Base-by-base conservation (phyloP, 371 early-diverging fungal genomes). In the Mucor racemosus region DNA sequence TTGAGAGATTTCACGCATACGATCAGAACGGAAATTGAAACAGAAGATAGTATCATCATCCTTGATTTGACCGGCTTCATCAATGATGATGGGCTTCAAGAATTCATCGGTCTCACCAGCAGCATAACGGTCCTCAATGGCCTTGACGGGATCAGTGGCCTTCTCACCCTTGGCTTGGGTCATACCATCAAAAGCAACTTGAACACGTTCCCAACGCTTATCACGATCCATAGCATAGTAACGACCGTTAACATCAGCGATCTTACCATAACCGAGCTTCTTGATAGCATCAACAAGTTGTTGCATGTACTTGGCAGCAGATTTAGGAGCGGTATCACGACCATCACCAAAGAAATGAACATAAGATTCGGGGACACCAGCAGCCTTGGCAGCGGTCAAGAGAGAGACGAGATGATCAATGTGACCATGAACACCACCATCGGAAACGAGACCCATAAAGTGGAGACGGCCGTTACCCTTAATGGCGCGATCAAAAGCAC, bases 151-250 rank as follows among this genome's bases (percentile, higher is more conserved):
- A 62, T 93, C 90, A 59, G 72, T 68, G n/a, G 81, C 74, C 72
- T 86, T 83, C 67, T 95, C 94, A 61, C 96, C 98, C 62, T 82
- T 81, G 57, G 94, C 96, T 69, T 88, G 81, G 50, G 93, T 91
- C 81, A 97, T 80, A 46, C 88, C 96, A 48, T 98, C 94, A 72
- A 94, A 94, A 41, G 99, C 99, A 57, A 95, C 71, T 87, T 96
- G 86, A 65, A 98, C 82, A 73, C 99, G 92, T 83, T 99, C 99
- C 95, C 98, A 97, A 69, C 99, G 94, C 89, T 97, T 97, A 86
- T 99, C 99, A 79, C 99, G 93, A 81, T 99, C 99, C 99, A 99
- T 99, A 65, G 99, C 97, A 79, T 99, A 99, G 90, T 98, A 99
- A 62, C 99, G 90, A 36, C 99, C 99, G 21, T 90, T 86, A 44